Conservation (phyloP, 805 yeast species). For the Hanseniaspora valbyensis region DNA sequence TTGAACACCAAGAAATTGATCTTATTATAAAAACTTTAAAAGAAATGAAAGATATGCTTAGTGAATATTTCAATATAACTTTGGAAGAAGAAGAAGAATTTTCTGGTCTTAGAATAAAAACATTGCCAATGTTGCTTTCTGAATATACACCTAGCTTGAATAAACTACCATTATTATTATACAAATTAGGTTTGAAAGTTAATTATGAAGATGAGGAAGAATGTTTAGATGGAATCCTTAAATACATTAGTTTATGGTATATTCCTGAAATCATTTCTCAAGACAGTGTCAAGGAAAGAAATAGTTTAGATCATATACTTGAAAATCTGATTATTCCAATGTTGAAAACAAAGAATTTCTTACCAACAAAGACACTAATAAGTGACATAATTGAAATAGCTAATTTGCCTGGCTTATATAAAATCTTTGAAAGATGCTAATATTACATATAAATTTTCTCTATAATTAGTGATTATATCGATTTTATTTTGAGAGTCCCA, state of each 20-base stretch:
- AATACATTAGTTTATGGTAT: constrained; percentile 62
- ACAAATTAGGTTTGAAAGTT: constrained; percentile 46
- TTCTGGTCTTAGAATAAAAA: constrained; percentile 31
- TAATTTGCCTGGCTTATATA: constrained; percentile 78
- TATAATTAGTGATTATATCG: constrained; percentile 2
- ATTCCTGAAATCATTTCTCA: constrained; percentile 45
- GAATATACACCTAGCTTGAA: constrained; percentile 50
- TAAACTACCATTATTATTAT: constrained; percentile 58
- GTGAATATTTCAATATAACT: constrained; percentile 61
- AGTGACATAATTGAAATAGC: constrained; percentile 72
- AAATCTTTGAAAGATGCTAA: constrained; percentile 84
- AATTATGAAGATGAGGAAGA: constrained; percentile 56
- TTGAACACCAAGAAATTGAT: constrained; percentile 22
- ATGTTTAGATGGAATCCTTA: constrained; percentile 56
- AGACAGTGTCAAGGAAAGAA: constrained; percentile 22
- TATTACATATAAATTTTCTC: constrained; percentile 5
- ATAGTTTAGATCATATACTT: constrained; percentile 31
- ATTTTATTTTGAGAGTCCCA: constrained; percentile 1
- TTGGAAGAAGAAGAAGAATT: constrained; percentile 28
- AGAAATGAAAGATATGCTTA: constrained; percentile 63
- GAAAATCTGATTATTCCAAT: constrained; percentile 58
- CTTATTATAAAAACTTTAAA: constrained; percentile 26
- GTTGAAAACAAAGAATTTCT: constrained; percentile 51
- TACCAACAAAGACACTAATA: constrained; percentile 39
- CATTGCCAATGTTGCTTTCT: constrained; percentile 60